A percentile compares a stretch with the other conserved stretches of the same genome.
These are phyloP conservation scores for Suhomyces prunicola DNA, from an alignment of 805 yeast genomes.

Conservation along the genomic window DNA sequence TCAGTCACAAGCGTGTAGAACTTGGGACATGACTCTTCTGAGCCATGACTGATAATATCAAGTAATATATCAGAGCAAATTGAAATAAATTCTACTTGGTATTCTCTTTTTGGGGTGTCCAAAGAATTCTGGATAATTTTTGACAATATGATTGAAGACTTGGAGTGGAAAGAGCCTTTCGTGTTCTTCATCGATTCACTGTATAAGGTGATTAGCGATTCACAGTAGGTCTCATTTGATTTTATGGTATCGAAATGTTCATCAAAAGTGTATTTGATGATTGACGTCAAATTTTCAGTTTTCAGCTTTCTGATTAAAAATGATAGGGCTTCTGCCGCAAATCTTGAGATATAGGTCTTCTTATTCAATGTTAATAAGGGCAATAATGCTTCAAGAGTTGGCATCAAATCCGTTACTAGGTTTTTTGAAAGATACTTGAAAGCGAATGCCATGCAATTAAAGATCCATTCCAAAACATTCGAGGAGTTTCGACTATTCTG, in stretches of 20 bases:
- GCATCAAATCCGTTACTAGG: constrained; percentile 58
- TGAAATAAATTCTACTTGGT: constrained; percentile 8
- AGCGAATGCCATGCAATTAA: constrained; percentile 79
- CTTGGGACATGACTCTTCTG: constrained; percentile 43
- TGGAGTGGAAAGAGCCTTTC: constrained; percentile 71
- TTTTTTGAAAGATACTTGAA: constrained; percentile 80
- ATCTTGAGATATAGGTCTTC: constrained; percentile 68
- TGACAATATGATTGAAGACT: constrained; percentile 50
- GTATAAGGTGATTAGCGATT: constrained; percentile 57
- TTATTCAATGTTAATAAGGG: constrained; percentile 59
- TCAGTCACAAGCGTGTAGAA: constrained; percentile 37
- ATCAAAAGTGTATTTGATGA: constrained; percentile 44
- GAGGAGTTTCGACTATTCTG: constrained; percentile 55
- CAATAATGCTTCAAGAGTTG: constrained; percentile 63
- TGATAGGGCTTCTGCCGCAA: constrained; percentile 88
- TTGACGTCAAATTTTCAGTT: constrained; percentile 40
- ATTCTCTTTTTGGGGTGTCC: constrained; percentile 2
- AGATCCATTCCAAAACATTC: constrained; percentile 73
- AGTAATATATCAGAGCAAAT: constrained; percentile 60
- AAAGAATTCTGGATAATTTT: constrained; percentile 37
- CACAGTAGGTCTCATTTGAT: constrained; percentile 48
- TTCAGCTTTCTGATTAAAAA: constrained; percentile 72
- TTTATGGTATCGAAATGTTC: constrained; percentile 29
- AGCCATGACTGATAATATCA: constrained; percentile 51
- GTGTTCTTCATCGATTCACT: constrained; percentile 76